Conservation (phyloP, 805 yeast genomes). For the Candida caryicola region DNA sequence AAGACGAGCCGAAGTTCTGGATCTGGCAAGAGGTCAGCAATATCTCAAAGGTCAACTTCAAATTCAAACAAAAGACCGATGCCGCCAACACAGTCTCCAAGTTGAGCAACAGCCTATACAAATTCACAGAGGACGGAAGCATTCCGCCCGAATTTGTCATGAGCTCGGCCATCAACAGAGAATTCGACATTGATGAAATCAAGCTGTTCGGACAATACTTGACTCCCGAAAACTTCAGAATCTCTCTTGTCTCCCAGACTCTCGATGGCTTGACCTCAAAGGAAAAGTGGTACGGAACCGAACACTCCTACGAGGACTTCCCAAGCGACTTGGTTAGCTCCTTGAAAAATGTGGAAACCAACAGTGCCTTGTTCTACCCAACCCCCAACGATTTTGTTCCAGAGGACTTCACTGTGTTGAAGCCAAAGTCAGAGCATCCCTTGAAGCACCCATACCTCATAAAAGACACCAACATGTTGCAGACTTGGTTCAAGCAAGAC, state of each 20-base stretch:
- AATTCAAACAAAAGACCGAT: constrained; percentile 73
- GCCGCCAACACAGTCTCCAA: constrained; percentile 72
- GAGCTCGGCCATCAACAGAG: constrained; percentile 53
- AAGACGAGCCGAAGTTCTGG: constrained; percentile 70
- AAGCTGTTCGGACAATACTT: constrained; percentile 48
- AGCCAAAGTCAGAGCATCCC: constrained; percentile 32
- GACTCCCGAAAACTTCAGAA: constrained; percentile 58
- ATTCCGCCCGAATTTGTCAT: constrained; percentile 68
- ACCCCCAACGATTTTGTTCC: constrained; percentile 79
- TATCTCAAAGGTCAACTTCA: constrained; percentile 67
- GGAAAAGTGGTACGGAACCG: constrained; percentile 93
- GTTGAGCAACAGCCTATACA: constrained; percentile 60
- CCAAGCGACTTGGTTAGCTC: constrained; percentile 34
- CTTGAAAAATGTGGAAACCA: constrained; percentile 27
- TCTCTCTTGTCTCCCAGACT: constrained; percentile 51
- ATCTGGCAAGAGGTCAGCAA: constrained; percentile 72
- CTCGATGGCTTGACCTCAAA: constrained; percentile 41
- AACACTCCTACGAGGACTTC: constrained; percentile 53
- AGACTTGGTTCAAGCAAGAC: constrained; percentile 87
- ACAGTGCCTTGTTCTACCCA: constrained; percentile 55
- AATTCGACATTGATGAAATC: constrained; percentile 57
- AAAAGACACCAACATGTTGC: constrained; percentile 46
- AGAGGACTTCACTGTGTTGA: constrained; percentile 63
- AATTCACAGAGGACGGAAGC: constrained; percentile 25
- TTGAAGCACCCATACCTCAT: constrained; percentile 61